Conservation (phyloP, 1,284 basidiomycete genomes). For the Laetiporus sulphureus region DNA sequence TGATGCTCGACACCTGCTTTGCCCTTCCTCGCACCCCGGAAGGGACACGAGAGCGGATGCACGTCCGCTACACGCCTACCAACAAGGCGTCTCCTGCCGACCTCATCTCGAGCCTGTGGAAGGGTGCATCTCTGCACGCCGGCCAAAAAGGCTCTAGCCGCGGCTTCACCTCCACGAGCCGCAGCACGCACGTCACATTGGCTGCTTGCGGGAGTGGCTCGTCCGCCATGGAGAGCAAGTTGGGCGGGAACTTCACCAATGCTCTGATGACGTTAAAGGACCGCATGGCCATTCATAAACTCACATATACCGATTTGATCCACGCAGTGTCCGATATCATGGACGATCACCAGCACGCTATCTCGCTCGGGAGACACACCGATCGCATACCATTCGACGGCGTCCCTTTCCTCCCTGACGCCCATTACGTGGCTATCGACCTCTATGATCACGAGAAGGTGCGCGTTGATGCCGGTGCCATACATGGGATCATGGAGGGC, state of each 20-base stretch:
- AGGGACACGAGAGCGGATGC: constrained; percentile 35
- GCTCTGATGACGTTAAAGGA: constrained; percentile 42
- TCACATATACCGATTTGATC: constrained; percentile 44
- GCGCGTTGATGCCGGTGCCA: constrained; percentile 46
- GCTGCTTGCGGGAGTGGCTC: constrained; percentile 47
- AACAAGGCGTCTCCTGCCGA: constrained; percentile 44
- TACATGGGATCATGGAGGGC: constrained; percentile 54
- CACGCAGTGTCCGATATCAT: constrained; percentile 28
- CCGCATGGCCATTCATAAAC: constrained; percentile 40
- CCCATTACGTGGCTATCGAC: constrained; percentile 38
- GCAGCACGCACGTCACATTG: constrained; percentile 43
- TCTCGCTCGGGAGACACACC: constrained; percentile 42
- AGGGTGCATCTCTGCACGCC: constrained; percentile 33
- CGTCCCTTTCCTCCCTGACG: constrained; percentile 45
- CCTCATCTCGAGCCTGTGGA: constrained; percentile 46
- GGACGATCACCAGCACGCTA: constrained; percentile 37
- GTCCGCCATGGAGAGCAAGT: constrained; percentile 49
- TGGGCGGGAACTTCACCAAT: constrained; percentile 53
- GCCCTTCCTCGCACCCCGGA: constrained; percentile 33
- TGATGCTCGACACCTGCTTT: constrained; percentile 62
- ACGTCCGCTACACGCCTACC: constrained; percentile 49
- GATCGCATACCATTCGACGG: constrained; percentile 48
- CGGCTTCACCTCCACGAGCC: constrained; percentile 41
- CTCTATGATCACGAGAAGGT: constrained; percentile 32
- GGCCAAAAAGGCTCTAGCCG: constrained; percentile 20